Evolutionary conservation across 78 protist species (phyloP).

Genomic region (Chrysochromulina tobinii): DNA sequence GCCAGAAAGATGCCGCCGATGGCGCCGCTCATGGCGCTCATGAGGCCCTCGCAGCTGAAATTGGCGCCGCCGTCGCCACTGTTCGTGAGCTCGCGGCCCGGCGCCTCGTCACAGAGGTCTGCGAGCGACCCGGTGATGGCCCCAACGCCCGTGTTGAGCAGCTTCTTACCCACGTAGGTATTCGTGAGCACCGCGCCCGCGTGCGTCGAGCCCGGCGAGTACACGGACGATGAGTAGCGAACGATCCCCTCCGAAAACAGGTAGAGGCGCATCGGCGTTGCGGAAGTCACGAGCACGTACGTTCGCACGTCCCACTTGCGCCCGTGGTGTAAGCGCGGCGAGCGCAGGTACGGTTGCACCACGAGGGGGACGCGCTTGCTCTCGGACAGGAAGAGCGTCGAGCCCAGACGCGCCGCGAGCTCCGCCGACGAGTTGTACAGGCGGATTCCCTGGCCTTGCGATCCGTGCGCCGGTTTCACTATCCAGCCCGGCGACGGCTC

Average conservation of each 20-base stretch:
- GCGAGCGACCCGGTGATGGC: neutral
- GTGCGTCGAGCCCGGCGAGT: neutral
- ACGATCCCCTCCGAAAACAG: neutral
- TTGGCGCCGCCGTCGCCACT: no score
- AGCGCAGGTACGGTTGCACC: neutral
- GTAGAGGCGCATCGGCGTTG: neutral
- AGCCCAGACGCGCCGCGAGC: no score
- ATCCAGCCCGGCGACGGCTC: no score
- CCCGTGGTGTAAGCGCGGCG: neutral
- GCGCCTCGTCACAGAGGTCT: neutral
- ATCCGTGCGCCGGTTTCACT: no score
- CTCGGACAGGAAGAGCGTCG: no score
- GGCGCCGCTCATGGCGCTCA: neutral
- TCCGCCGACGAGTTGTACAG: no score
- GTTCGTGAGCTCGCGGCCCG: no score
- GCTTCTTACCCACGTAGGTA: neutral
- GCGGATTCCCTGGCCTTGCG: no score
- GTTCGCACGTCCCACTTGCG: conserved; percentile 14
- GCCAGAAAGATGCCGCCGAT: neutral
- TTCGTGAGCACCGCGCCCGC: neutral
- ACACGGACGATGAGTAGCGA: neutral
- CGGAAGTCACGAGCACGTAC: neutral
- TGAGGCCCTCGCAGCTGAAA: neutral
- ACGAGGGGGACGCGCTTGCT: neutral
- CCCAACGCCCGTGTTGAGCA: neutral